Evolutionary conservation across 2,329 filamentous ascomycete genomes (phyloP), one percentile per base, ranked within the genome.

Genomic region (Paraphaeosphaeria minitans): DNA sequence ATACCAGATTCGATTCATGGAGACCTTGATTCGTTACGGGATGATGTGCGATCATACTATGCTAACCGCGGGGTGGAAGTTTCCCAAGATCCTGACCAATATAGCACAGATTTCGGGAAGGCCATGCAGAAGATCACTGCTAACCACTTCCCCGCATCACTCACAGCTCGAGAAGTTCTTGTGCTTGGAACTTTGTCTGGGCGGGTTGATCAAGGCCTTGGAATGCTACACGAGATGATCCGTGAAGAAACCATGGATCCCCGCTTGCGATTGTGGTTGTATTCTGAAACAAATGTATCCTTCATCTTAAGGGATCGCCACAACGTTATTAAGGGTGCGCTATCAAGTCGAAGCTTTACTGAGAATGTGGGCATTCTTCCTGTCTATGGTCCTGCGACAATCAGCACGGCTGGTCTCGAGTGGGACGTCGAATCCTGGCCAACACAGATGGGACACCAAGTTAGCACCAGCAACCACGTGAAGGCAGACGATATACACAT

Each of bases 61-160:
- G 81, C 84, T 35, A 78, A 81, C 22, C 81, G 83, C 53, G 75
- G 81, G 29, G 84, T 92, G 1, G 71, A 82, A 13, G 82, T 98
- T 54, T 83, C 92, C 63, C 80, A 87, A 66, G 87, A 94, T 63
- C 75, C 82, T n/a, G 91, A 96, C 72, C 92, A 98, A 76, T 86
- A 96, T 67, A 90, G 89, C 21, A 97, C 95, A 29, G 95, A 99
- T 76, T 97, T 98, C 68, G 88, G 85, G 67, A 99, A 99, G 65
- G 77, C 74, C n/a, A 80, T 91, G 87, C 68, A 85, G 90, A 66
- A 82, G 77, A 64, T 89, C 84, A 66, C 65, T 9, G 66, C 67
- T 6, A 60, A 77, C 83, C 87, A 62, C 21, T 53, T 61, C 24
- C 62, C 60, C 33, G 52, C 58, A 16, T 55, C 55, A 16, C 62